Base-by-base conservation (phyloP, 768 basidiomycete genomes). In the Aureoboletus auriporus region DNA sequence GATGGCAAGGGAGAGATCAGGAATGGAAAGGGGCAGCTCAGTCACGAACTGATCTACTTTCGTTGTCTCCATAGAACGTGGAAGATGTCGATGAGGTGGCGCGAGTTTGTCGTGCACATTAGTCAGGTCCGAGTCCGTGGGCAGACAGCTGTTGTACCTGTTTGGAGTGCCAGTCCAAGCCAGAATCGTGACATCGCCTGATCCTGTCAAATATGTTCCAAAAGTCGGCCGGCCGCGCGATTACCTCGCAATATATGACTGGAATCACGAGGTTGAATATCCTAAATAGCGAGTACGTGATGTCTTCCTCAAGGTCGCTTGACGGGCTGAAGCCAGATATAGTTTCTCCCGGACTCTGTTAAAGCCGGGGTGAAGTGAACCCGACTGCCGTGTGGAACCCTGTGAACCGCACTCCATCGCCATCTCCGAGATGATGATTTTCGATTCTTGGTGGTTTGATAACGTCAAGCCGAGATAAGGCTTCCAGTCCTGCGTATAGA, bases 331-430 rank as follows among this genome's bases (percentile, higher is more conserved):
- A 27, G 56, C 56, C 16, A 58, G 3, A n/a, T 30, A 50, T 13
- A 59, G 50, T 30, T 59, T 59, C 46, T 59, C 56, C 2, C 57
- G 57, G 16, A 46, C 56, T 17, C 17, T 46, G 20, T 23, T 4
- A 4, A 23, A 23, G 20, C 20, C 20, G 4, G 20, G 20, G 2
- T 23, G 20, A 23, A 55, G 56, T 1, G 37, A 11, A 0, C 29
- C 40, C 28, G 55, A 8, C 2, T 51, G 33, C 8, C 51, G 14
- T 17, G 33, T 17, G 28, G 50, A 38, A 13, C 0, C 30, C 28
- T 0, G 40, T n/a, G n/a, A n/a, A n/a, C n/a, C n/a, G n/a, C n/a
- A n/a, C 7, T n/a, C 17, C 1, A 23, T 45, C 28, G 38, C 44
- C 44, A 45, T 45, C 12, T 45, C 36, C 11, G 16, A 26, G 9